A percentile compares a stretch with the other conserved stretches of the same genome.
Evolutionary conservation across 2,329 filamentous ascomycete species (phyloP).

Genomic region (Fusarium aywerte): DNA sequence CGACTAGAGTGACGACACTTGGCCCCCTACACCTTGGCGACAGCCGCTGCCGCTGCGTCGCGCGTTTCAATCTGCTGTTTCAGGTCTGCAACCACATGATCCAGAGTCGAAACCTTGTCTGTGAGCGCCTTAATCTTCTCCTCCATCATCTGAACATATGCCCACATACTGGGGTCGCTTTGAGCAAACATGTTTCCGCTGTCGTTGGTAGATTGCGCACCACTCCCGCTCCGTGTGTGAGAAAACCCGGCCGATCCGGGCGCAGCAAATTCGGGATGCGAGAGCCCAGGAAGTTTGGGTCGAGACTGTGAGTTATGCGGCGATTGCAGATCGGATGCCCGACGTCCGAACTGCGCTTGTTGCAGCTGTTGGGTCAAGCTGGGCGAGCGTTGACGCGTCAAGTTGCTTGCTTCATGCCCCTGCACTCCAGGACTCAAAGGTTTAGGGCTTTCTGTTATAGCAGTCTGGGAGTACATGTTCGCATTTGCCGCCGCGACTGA

Average conservation of each 20-base stretch:
- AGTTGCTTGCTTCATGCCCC: conserved; percentile 62
- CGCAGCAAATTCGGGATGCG: conserved; percentile 52
- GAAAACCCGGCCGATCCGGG: conserved; percentile 47
- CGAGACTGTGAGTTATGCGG: conserved; percentile 60
- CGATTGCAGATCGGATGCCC: conserved; percentile 65
- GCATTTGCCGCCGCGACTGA: conserved; percentile 60
- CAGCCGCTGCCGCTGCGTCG: conserved; percentile 42
- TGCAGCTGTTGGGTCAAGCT: conserved; percentile 72
- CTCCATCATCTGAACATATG: conserved; percentile 77
- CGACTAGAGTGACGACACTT: conserved; percentile 18
- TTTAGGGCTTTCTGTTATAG: conserved; percentile 88
- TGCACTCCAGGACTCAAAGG: conserved; percentile 75
- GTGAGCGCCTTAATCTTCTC: conserved; percentile 56
- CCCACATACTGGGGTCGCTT: conserved; percentile 73
- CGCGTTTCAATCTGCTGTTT: conserved; percentile 51
- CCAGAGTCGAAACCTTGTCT: conserved; percentile 51
- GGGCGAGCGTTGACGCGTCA: conserved; percentile 71
- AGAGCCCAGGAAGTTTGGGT: conserved; percentile 53
- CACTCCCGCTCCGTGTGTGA: conserved; percentile 57
- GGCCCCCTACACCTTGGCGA: conserved; percentile 39
- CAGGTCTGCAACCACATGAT: conserved; percentile 49
- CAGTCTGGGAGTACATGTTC: conserved; percentile 75
- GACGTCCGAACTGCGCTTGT: conserved; percentile 68
- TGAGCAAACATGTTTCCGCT: conserved; percentile 74
- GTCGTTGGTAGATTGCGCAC: conserved; percentile 65